phyloP scores from a whole-genome alignment of 257 asterid genomes.

The Solanum clarkiae region DNA sequence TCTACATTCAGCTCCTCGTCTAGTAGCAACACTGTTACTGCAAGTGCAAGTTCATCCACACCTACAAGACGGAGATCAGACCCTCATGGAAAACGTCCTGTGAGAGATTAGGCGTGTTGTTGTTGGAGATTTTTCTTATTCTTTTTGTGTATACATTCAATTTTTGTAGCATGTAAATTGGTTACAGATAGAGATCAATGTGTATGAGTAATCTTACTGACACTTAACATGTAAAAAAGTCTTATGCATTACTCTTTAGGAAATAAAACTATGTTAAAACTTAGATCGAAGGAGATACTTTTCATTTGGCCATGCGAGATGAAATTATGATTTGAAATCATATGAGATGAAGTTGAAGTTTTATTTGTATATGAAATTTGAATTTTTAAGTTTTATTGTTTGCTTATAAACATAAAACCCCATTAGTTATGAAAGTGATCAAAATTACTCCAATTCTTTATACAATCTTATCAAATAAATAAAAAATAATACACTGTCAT shows the following conservation, averaged over 20 bases:
- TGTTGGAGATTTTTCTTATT: not conserved
- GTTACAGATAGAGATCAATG: not conserved
- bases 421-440: too few species aligned
- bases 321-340: too few species aligned
- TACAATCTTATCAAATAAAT: too few species aligned
- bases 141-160: not conserved
- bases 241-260: not conserved
- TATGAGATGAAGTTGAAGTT: too few species aligned
- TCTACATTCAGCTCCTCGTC: slow-evolving; percentile 32
- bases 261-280: not conserved
- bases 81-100: slow-evolving; percentile 45
- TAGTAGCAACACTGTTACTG: slow-evolving; percentile 24
- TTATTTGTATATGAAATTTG: too few species aligned
- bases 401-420: too few species aligned
- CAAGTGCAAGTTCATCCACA: slow-evolving; percentile 26
- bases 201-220: not conserved
- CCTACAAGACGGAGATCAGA: slow-evolving; percentile 15
- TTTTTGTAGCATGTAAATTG: not conserved
- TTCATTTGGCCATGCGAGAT: too few species aligned
- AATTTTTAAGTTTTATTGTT: too few species aligned
- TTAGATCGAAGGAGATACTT: too few species aligned
- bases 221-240: not conserved
- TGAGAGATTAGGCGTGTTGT: slow-evolving; percentile 19
- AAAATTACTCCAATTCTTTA: too few species aligned
- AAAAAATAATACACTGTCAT: too few species aligned